These are phyloP conservation scores for Cercospora beticola DNA, from an alignment of 2,329 filamentous ascomycete species.

Conservation along the genomic window DNA sequence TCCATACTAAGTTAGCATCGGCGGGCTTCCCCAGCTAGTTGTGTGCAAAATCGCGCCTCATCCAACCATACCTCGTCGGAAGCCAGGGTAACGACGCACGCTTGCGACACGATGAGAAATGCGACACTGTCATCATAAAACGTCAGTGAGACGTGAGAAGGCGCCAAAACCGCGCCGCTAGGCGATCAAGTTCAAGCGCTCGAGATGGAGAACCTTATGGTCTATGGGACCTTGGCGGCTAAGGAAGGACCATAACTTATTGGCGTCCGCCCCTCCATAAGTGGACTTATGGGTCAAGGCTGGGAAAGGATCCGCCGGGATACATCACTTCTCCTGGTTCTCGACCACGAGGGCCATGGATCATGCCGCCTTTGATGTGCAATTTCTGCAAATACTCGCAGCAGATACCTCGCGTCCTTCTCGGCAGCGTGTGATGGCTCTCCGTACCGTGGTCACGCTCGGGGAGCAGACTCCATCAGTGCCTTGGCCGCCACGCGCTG, in stretches of 20 bases:
- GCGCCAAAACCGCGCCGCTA: neutral
- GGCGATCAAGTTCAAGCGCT: neutral
- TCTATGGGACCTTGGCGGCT: constrained; percentile 6
- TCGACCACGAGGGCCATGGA: constrained; percentile 9
- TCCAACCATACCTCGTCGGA: neutral
- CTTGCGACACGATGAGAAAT: neutral
- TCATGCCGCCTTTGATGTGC: neutral
- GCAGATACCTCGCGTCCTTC: neutral
- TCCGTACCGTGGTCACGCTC: neutral
- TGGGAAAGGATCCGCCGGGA: neutral
- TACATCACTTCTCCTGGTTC: constrained; percentile 10
- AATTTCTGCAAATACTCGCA: constrained; percentile 4
- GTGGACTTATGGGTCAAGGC: constrained; percentile 5
- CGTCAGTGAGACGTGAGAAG: neutral
- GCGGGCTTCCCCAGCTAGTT: constrained; percentile 1
- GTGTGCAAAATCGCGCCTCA: neutral
- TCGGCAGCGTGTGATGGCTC: neutral
- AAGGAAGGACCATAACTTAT: neutral
- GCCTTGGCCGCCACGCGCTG: neutral
- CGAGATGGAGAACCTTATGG: neutral
- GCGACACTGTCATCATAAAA: constrained; percentile 1
- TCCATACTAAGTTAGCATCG: constrained; percentile 3
- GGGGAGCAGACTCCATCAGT: neutral
- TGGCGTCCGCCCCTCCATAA: neutral
- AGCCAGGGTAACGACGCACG: neutral